Evolutionary conservation across 202 grass and related monocot genomes (phyloP).

Genomic region (Digitaria exilis): DNA sequence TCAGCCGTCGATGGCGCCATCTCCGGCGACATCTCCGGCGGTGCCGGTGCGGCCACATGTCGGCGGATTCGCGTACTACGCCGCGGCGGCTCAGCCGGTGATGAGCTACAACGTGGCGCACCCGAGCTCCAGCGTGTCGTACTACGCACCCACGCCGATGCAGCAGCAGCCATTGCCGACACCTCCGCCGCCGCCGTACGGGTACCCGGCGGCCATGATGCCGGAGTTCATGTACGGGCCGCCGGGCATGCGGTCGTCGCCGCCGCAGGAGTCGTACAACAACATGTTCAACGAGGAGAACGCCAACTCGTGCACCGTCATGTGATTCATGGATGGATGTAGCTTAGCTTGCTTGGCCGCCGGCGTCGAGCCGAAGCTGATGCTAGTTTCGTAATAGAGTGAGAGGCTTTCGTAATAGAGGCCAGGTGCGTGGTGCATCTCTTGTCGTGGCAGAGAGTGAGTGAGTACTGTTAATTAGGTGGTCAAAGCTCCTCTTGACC

Average conservation of each 20-base stretch:
- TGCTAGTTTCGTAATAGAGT: slow-evolving; percentile 27
- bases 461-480: slow-evolving; percentile 34
- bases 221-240: slow-evolving; percentile 54
- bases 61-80: slow-evolving; percentile 50
- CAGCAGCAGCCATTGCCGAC: slow-evolving; percentile 14
- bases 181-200: slow-evolving; percentile 33
- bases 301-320: slow-evolving; percentile 67
- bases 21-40: not conserved
- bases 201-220: slow-evolving; percentile 31
- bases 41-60: slow-evolving; percentile 24
- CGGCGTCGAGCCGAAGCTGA: no score
- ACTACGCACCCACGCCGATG: slow-evolving; percentile 60
- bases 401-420: no score
- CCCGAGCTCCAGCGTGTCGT: slow-evolving; percentile 67
- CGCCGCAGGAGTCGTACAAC: slow-evolving; percentile 42
- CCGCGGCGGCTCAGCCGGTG: slow-evolving; percentile 51
- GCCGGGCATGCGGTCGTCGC: slow-evolving; percentile 39
- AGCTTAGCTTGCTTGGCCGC: no score
- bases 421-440: not conserved
- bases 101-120: slow-evolving; percentile 84
- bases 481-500: slow-evolving; percentile 54
- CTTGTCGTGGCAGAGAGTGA: not conserved
- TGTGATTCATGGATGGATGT: slow-evolving; percentile 35
- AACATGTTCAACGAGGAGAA: slow-evolving; percentile 80
- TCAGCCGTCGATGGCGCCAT: not conserved